Percentiles rank a stretch among this genome's conserved stretches.
Conservation (phyloP, 148 eudicot genomes). For the Vaccinium macrocarpon region DNA sequence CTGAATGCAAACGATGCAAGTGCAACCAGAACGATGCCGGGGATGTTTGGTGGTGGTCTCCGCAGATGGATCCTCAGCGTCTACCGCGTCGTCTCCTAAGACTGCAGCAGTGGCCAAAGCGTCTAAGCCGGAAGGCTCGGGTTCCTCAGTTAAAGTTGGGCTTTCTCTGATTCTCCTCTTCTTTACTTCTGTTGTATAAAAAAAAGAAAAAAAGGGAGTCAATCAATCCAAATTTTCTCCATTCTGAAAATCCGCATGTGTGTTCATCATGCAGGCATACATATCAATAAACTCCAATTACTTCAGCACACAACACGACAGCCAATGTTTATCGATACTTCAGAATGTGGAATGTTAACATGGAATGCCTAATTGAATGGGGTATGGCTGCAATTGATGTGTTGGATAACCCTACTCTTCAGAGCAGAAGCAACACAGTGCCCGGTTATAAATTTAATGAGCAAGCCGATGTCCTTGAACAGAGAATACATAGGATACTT, state of each 20-base stretch:
- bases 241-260: background rate
- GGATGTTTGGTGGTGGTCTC: constrained; percentile 83
- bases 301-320: background rate
- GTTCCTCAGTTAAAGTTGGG: constrained; percentile 36
- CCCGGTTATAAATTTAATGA: background rate
- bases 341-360: background rate
- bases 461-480: background rate
- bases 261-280: background rate
- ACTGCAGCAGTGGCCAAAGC: constrained; percentile 90
- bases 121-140: constrained; percentile 70
- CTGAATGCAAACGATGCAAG: constrained; percentile 90
- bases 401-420: background rate
- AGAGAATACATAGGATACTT: constrained; percentile 2
- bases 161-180: constrained; percentile 39
- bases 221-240: background rate
- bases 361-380: background rate
- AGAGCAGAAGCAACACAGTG: background rate
- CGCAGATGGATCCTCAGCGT: constrained; percentile 41
- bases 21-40: constrained; percentile 85
- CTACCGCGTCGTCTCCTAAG: constrained; percentile 32
- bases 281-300: background rate
- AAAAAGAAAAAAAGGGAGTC: background rate
- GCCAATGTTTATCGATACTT: background rate
- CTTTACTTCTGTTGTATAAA: constrained; percentile 42
- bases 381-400: background rate